Evolutionary conservation across 139 green algal species (phyloP), one percentile per base, ranked within the genome.

Genomic region (Chlorella vulgaris): DNA sequence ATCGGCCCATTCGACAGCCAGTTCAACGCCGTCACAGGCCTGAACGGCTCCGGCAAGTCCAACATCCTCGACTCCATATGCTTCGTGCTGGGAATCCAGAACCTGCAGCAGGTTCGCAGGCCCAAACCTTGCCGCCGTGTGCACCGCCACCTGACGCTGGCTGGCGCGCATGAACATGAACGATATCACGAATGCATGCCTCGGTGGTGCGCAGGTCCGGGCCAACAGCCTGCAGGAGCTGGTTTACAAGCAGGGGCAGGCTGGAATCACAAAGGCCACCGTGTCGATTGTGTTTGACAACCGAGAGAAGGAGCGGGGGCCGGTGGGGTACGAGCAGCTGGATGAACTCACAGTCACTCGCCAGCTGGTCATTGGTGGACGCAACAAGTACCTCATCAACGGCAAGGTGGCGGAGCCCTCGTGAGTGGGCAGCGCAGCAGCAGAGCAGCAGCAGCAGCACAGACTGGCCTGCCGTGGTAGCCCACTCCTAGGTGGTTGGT

Each of bases 31-130:
- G 99, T 99, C 86, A 99, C 97, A 5, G 97, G 85, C 22, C 87
- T 99, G 7, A 99, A 99, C 83, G 97, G 97, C 58, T 96, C 87
- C 28, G 97, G 97, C 29, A 99, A 99, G 82, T 98, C 93, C 60
- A 99, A 99, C 89, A 98, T 99, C 79, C 88, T 99, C 71, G 97
- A 99, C 89, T 94, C 95, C 68, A 98, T 99, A 53, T 99, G 96
- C 92, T 99, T 99, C 86, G 95, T 99, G 28, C 85, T 99, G 66
- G 97, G 97, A 38, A 97, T 99, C 81, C 96, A 93, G 29, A 99
- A 99, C 79, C 84, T 99, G 19, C 87, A 85, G 40, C 93, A 98
- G 88, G 95, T 95, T 55, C 40, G 85, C 7, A 5, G 22, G 15
- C 28, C 18, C 21, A 10, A 24, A 15, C 47, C 10, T 15, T 15